A percentile compares a stretch with the other conserved stretches of the same genome.
phyloP scores from a whole-genome alignment of 352 stramenopile genomes.

The Globisporangium cylindrosporum region DNA sequence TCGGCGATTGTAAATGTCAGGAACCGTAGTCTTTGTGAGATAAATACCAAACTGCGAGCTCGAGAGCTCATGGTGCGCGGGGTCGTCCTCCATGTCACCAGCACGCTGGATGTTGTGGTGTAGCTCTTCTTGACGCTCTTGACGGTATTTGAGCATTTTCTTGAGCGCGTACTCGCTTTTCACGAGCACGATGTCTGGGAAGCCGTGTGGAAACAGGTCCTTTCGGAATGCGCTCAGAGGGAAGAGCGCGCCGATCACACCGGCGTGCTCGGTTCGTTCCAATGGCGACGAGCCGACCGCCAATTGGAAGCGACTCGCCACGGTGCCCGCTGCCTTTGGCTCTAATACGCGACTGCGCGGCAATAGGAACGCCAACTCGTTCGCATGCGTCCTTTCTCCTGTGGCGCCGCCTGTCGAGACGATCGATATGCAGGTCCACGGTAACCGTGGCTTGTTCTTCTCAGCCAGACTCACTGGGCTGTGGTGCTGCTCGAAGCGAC shows the following conservation, averaged over 20 bases:
- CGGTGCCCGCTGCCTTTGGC: slow-evolving; percentile 20
- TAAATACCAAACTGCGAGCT: slow-evolving; percentile 61
- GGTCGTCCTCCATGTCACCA: slow-evolving; percentile 12
- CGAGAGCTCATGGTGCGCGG: slow-evolving; percentile 27
- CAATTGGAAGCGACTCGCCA: slow-evolving; percentile 49
- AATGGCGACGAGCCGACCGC: slow-evolving; percentile 28
- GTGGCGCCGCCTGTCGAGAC: slow-evolving; percentile 31
- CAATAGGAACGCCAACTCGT: slow-evolving; percentile 52
- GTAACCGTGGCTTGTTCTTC: slow-evolving; percentile 36
- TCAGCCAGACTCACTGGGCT: slow-evolving; percentile 21
- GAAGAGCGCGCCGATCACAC: slow-evolving; percentile 38
- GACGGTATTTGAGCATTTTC: slow-evolving; percentile 49
- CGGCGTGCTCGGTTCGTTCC: slow-evolving; percentile 24
- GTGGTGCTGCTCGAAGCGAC: slow-evolving; percentile 65
- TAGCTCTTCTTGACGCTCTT: slow-evolving; percentile 47
- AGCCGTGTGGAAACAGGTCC: slow-evolving; percentile 28
- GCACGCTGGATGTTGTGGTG: slow-evolving; percentile 28
- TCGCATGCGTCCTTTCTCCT: slow-evolving; percentile 23
- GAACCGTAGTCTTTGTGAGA: slow-evolving; percentile 52
- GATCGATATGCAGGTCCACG: slow-evolving; percentile 62
- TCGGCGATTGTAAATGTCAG: slow-evolving; percentile 58
- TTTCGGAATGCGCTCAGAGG: slow-evolving; percentile 24
- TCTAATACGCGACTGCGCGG: slow-evolving; percentile 50
- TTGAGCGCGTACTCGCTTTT: slow-evolving; percentile 61
- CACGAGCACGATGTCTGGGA: slow-evolving; percentile 63